Base-by-base conservation (phyloP, 2,329 filamentous ascomycete genomes). In the Delphinella strobiligena region DNA sequence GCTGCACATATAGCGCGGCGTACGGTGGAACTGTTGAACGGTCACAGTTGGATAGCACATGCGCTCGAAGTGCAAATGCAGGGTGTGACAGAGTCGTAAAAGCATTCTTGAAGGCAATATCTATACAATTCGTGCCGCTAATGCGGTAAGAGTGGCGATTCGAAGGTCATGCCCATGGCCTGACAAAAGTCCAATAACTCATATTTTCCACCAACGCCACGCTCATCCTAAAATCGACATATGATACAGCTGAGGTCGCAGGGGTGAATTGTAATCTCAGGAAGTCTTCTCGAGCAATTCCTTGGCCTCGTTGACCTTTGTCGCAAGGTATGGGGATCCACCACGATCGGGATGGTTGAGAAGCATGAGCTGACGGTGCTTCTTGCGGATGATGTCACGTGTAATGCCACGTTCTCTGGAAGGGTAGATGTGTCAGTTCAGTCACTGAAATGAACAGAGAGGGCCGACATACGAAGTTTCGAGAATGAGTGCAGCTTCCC, bases 281-380 rank as follows among this genome's bases (percentile, higher is more conserved):
- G 50, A 42, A 19, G 49, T 51, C 50, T 94, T 95, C 60, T 98
- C 91, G 50, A 98, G 60, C 47, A 96, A 76, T 60, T 96, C 89
- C 64, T 98, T 98, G 30, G 91, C 91, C 62, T 98, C 91, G 65
- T 98, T 98, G 59, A 98, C 82, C 64, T 98, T 98, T 39, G 88
- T 95, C 11, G 91, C 91, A 33, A 98, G 68, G 59, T 96, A 98
- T 5, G 91, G 91, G 58, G 87, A 95, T 30, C 91, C 91, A 49
- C 91, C 91, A 57, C 91, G 82, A 71, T 98, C 91, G 47, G 91
- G 91, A 62, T 98, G 91, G 71, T 98, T 98, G 49, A 94, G 71
- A 41, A 98, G 77, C 89, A 98, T 98, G 50, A 96, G 77, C 40
- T 80, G 86, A 48, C 91, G 81, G 65, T 98, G 91, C 52, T 88